Percentiles rank a stretch among this genome's conserved stretches.
Evolutionary conservation across 768 basidiomycete genomes (phyloP).

Genomic region (Russula sp.): DNA sequence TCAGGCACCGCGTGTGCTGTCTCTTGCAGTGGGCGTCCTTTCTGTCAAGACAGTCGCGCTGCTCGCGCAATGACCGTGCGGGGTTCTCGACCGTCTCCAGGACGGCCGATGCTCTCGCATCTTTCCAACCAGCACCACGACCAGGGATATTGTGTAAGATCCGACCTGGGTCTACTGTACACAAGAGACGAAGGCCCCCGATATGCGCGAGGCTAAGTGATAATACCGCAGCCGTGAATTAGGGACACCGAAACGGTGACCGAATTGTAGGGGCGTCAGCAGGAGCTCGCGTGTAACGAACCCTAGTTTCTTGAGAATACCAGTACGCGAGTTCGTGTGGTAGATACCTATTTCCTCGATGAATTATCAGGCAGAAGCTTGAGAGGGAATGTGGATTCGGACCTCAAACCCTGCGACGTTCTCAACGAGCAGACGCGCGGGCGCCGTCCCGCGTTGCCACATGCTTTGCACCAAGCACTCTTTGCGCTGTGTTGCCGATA

Average conservation of each 20-base stretch:
- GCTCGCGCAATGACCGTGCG: conserved; percentile 28
- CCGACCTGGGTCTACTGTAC: conserved; percentile 16
- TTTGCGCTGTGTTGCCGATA: too few relatives aligned
- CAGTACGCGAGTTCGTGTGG: conserved; percentile 52
- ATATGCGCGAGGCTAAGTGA: conserved; percentile 54
- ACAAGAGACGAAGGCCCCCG: conserved; percentile 34
- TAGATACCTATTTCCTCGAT: conserved; percentile 47
- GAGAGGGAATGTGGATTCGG: neutral
- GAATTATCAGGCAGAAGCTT: neutral
- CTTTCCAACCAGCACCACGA: conserved; percentile 38
- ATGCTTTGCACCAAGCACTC: too few relatives aligned
- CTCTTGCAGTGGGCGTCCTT: conserved; percentile 12
- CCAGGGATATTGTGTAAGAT: conserved; percentile 53
- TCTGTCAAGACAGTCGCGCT: conserved; percentile 42
- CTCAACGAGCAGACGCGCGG: conserved; percentile 61
- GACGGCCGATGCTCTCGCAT: conserved; percentile 32
- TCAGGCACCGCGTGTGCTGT: conserved; percentile 43
- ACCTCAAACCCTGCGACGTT: conserved; percentile 86
- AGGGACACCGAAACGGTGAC: conserved; percentile 72
- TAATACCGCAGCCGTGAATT: conserved; percentile 82
- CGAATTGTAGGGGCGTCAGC: conserved; percentile 71
- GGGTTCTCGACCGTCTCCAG: conserved; percentile 13
- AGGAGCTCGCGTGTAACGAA: conserved; percentile 58
- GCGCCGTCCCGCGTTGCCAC: conserved; percentile 36
- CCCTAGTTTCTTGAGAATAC: conserved; percentile 45